Conservation (phyloP, 257 asterid genomes). For the Solanum tacnaense region DNA sequence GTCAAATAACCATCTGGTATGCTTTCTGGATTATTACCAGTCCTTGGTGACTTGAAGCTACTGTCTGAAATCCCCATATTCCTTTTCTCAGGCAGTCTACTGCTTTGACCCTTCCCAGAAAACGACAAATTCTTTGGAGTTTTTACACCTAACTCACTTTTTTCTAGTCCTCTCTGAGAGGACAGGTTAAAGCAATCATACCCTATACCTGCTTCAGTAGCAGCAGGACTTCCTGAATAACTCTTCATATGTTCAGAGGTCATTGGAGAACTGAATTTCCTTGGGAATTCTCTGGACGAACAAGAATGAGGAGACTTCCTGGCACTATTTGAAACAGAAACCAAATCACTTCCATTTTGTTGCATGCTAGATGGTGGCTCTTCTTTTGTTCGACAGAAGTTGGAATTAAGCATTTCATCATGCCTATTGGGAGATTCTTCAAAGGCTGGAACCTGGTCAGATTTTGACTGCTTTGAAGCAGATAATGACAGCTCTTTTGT, state of each 20-base stretch:
- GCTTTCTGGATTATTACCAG: conserved; percentile 7
- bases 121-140: not conserved
- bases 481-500: conserved; percentile 12
- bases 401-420: conserved; percentile 16
- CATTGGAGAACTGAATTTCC: conserved; percentile 25
- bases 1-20: conserved; percentile 14
- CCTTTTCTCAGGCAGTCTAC: conserved; percentile 29
- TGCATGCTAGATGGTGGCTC: conserved; percentile 16
- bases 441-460: conserved; percentile 7
- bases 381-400: conserved; percentile 13
- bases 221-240: conserved; percentile 14
- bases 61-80: conserved; percentile 18
- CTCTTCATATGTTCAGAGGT: conserved; percentile 15
- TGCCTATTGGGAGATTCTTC: conserved; percentile 14
- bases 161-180: conserved; percentile 12
- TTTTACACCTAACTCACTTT: not conserved
- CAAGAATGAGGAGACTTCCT: conserved; percentile 32
- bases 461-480: conserved; percentile 22
- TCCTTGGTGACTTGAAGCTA: conserved; percentile 27
- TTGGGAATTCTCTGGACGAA: conserved; percentile 20
- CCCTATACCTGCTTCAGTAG: conserved; percentile 10
- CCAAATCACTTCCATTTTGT: conserved; percentile 16
- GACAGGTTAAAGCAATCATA: conserved; percentile 17
- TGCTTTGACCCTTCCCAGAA: conserved; percentile 25
- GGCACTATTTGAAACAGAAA: conserved; percentile 28